phyloP scores from a whole-genome alignment of 352 stramenopile genomes.

The Phytophthora cactorum region DNA sequence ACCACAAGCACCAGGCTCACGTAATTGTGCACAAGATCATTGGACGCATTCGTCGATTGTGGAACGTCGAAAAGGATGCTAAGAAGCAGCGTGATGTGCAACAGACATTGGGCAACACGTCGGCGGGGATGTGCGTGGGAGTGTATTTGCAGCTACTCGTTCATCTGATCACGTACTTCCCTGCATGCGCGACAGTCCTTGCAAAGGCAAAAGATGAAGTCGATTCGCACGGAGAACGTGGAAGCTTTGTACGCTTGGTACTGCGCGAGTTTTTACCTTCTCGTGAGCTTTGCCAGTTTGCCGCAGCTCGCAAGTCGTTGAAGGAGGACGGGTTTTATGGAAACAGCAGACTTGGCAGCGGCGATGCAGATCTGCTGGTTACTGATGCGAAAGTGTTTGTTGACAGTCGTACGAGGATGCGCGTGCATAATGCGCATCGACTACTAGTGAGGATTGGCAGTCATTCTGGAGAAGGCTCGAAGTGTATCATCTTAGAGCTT shows the following conservation, averaged over 20 bases:
- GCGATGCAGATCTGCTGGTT: conserved; percentile 41
- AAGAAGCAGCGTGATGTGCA: conserved; percentile 24
- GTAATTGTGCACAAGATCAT: conserved; percentile 71
- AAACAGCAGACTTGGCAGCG: conserved; percentile 31
- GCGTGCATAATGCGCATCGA: conserved; percentile 71
- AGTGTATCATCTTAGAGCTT: conserved; percentile 78
- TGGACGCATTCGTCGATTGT: conserved; percentile 59
- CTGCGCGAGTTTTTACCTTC: conserved; percentile 80
- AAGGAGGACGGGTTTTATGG: conserved; percentile 63
- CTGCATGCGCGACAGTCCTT: conserved; percentile 70
- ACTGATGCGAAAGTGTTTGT: conserved; percentile 48
- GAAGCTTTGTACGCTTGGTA: conserved; percentile 59
- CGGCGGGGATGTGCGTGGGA: conserved; percentile 55
- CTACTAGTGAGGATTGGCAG: conserved; percentile 71
- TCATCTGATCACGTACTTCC: conserved; percentile 76
- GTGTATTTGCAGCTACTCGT: conserved; percentile 77
- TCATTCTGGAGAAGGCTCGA: conserved; percentile 80
- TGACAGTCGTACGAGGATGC: conserved; percentile 49
- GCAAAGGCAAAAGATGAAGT: conserved; percentile 53
- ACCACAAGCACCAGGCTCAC: conserved; percentile 69
- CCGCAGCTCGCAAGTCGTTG: conserved; percentile 53
- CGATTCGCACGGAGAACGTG: conserved; percentile 29
- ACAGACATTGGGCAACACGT: conserved; percentile 3
- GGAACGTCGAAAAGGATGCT: conserved; percentile 53
- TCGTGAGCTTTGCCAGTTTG: conserved; percentile 73